Evolutionary conservation across 495 filamentous ascomycete species (phyloP), one percentile per base, ranked within the genome.

Genomic region (Articulospora tetracladia): DNA sequence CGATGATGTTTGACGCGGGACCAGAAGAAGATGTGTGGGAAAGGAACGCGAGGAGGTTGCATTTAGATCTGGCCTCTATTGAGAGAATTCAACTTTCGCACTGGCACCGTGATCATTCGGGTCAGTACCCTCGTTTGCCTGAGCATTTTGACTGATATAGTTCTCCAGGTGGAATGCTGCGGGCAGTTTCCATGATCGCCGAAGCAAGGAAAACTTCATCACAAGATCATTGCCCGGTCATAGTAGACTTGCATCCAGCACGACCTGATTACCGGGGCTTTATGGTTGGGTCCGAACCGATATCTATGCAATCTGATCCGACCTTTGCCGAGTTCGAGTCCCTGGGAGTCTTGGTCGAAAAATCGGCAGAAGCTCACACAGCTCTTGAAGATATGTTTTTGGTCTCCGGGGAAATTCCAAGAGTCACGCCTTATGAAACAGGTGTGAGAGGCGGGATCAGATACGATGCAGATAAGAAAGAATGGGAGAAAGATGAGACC

Each of bases 31-130:
- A 75, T n/a, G 70, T 71, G 3, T 86, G 81, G 78, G 76, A 82
- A 57, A 67, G 74, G 17, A 86, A 86, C 63, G 78, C 74, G 7
- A 76, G 70, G 6, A 70, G 83, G 1, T 67, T 86, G 12, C 69
- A 73, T 25, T 68, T 78, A 1, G 73, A 82, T 69, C 66, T 83
- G 1, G 69, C 61, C 6, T 44, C 19, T 3, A 67, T 78, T 36
- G 73, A 73, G 48, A 60, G 61, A 1, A 68, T 78, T 22, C 70
- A 73, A 27, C 68, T 78, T 19, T 71, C 78, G 6, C 84, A 86
- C 60, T 86, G 83, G 83, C 84, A 86, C 72, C 79, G 83, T 25
- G 84, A 86, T 59, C 84, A 86, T 66, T 63, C 57, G 12, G 57
- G 57, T 59, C 49, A 19, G 23, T 2, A 30, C n/a, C 41, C 2